Percentiles rank a stretch among this genome's conserved stretches.
phyloP scores from a whole-genome alignment of 768 basidiomycete species.

The Amanita muscaria region DNA sequence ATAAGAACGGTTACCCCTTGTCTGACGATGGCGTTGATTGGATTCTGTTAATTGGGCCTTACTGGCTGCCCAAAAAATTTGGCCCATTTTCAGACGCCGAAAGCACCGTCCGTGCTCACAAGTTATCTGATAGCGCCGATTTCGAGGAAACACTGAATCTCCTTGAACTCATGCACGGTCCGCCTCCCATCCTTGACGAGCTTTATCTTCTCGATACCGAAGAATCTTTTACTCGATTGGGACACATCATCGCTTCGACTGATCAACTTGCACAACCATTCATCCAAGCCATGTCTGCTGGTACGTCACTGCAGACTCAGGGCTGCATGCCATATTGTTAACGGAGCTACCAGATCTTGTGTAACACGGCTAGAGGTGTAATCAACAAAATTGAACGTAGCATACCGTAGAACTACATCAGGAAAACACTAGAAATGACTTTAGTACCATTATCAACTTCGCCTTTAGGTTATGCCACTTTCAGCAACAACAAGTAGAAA shows the following conservation, averaged over 20 bases:
- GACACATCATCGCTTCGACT: constrained; percentile 7
- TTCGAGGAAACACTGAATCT: constrained; percentile 1
- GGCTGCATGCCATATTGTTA: too few species aligned
- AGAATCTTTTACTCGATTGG: constrained; percentile 5
- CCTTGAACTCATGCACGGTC: background rate
- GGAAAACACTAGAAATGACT: too few species aligned
- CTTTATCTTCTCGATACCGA: constrained; percentile 8
- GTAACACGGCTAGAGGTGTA: too few species aligned
- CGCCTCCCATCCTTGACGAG: constrained; percentile 1
- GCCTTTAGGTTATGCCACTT: too few species aligned
- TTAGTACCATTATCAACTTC: too few species aligned
- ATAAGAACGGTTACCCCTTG: constrained; percentile 6
- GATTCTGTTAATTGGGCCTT: constrained; percentile 9
- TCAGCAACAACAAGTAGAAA: too few species aligned
- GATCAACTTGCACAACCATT: constrained; percentile 5
- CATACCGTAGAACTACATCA: too few species aligned
- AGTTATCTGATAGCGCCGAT: constrained; percentile 6
- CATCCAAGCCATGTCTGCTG: constrained; percentile 2
- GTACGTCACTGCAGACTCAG: too few species aligned
- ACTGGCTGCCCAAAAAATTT: constrained; percentile 5
- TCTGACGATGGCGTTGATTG: constrained; percentile 3
- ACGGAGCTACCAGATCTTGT: too few species aligned
- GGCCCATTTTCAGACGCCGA: constrained; percentile 9
- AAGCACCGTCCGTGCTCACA: constrained; percentile 6
- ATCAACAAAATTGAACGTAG: too few species aligned